Evolutionary conservation across 176 grass and related monocot species (phyloP).

Genomic region (Ensete glaucum): DNA sequence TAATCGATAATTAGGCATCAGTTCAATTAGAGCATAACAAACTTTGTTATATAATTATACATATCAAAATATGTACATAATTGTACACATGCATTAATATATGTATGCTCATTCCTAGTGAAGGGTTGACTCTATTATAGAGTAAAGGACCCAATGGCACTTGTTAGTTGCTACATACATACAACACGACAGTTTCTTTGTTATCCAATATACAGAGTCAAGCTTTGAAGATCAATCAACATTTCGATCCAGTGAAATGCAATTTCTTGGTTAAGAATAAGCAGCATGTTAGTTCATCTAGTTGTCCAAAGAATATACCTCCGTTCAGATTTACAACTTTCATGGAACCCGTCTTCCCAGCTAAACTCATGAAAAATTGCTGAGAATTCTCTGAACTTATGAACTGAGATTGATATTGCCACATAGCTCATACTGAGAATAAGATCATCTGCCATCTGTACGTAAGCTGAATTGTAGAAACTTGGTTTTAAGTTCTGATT

Average conservation of each 20-base stretch:
- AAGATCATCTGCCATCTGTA: slow-evolving; percentile 9
- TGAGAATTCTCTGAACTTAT: neutral
- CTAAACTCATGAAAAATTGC: neutral
- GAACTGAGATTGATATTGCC: neutral
- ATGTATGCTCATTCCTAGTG: no score
- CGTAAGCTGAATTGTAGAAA: slow-evolving; percentile 33
- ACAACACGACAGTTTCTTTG: no score
- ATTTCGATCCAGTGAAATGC: neutral
- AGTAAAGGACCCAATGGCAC: no score
- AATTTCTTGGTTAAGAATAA: neutral
- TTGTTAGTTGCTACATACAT: no score
- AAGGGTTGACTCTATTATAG: no score
- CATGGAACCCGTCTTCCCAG: neutral
- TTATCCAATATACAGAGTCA: no score
- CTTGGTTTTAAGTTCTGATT: slow-evolving; percentile 47
- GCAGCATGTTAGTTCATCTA: neutral
- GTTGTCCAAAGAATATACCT: neutral
- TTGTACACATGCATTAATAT: no score
- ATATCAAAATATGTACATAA: no score
- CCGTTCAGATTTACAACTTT: neutral
- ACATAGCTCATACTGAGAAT: neutral
- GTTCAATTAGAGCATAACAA: no score
- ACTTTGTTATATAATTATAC: no score
- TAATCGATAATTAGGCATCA: no score
- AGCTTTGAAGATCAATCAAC: no score